Percentiles rank a stretch among this genome's conserved stretches.
Conservation (phyloP, 495 filamentous ascomycete species). For the Geopyxis carbonaria region DNA sequence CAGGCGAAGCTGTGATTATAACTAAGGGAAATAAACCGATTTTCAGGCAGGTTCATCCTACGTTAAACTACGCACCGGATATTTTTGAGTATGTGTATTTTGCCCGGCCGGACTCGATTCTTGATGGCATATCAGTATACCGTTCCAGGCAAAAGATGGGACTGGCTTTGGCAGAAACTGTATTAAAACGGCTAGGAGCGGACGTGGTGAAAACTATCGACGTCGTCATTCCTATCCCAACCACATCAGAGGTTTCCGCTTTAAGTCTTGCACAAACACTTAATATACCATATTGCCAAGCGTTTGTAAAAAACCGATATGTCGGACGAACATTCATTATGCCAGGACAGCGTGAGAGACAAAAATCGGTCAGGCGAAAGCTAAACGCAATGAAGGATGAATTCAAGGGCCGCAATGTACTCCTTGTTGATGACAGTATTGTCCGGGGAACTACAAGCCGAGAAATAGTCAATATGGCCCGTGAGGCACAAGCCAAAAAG, state of each 20-base stretch:
- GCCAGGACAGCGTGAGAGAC: constrained; percentile 67
- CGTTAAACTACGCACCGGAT: constrained; percentile 67
- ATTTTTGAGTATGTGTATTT: constrained; percentile 88
- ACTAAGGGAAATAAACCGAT: constrained; percentile 62
- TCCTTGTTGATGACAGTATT: constrained; percentile 84
- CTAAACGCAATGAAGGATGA: constrained; percentile 74
- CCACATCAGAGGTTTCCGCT: constrained; percentile 73
- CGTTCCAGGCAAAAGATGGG: constrained; percentile 86
- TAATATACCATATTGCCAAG: constrained; percentile 65
- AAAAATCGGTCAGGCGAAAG: constrained; percentile 62
- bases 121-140: constrained; percentile 87
- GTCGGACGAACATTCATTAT: constrained; percentile 95
- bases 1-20: constrained; percentile 76
- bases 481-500: constrained; percentile 76
- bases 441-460: constrained; percentile 80
- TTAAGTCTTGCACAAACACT: constrained; percentile 59
- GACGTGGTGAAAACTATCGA: constrained; percentile 73
- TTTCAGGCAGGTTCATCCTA: constrained; percentile 57
- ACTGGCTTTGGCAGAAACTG: constrained; percentile 61
- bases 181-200: constrained; percentile 53
- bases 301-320: constrained; percentile 89
- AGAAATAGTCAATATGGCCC: constrained; percentile 87
- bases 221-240: constrained; percentile 76
- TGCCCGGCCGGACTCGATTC: constrained; percentile 74
- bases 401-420: constrained; percentile 68